These are phyloP conservation scores for Phytopythium litorale DNA, from an alignment of 352 stramenopile species.

Conservation along the genomic window DNA sequence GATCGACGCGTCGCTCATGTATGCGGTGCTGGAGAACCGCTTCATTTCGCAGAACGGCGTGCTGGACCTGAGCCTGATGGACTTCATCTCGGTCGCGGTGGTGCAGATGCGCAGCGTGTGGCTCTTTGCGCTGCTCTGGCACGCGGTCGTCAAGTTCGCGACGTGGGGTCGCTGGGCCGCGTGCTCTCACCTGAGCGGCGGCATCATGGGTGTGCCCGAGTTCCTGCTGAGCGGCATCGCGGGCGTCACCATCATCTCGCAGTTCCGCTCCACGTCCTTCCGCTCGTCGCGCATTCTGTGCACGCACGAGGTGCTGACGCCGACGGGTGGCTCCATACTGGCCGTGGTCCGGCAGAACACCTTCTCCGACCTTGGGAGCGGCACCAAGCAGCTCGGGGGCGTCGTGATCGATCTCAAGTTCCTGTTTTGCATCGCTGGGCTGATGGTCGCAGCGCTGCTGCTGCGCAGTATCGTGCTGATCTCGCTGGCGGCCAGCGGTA, in stretches of 20 bases:
- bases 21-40: conserved; percentile 25
- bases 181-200: conserved; percentile 10
- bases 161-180: conserved; percentile 12
- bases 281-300: conserved; percentile 15
- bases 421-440: conserved; percentile 16
- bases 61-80: conserved; percentile 19
- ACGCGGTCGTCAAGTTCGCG: conserved; percentile 17
- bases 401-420: conserved; percentile 31
- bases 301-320: conserved; percentile 1
- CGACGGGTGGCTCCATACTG: background rate
- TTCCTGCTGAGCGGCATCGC: conserved; percentile 32
- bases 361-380: conserved; percentile 13
- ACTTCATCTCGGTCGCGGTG: conserved; percentile 27
- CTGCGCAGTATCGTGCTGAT: conserved; percentile 1
- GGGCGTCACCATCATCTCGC: conserved; percentile 26
- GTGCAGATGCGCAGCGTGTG: conserved; percentile 49
- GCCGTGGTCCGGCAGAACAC: conserved; percentile 5
- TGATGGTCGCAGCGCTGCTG: conserved; percentile 4
- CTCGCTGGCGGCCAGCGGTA: background rate
- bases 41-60: conserved; percentile 30
- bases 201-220: conserved; percentile 28
- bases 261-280: conserved; percentile 29
- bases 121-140: conserved; percentile 30
- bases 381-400: conserved; percentile 18
- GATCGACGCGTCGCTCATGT: conserved; percentile 39